Evolutionary conservation across 352 stramenopile genomes (phyloP), one percentile per base, ranked within the genome.

Genomic region (Globisporangium emineosum): DNA sequence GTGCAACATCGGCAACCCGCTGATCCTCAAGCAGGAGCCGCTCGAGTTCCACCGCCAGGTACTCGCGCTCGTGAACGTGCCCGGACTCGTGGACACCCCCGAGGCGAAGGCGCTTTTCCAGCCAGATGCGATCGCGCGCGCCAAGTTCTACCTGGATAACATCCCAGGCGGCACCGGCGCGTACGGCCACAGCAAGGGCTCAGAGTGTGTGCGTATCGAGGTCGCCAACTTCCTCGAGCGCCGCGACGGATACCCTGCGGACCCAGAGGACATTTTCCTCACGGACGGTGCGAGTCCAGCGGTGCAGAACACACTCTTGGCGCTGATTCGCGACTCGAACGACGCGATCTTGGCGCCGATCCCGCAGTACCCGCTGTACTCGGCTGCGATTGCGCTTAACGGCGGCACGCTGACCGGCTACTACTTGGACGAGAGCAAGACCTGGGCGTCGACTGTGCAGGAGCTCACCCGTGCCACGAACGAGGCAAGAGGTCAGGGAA

Each of bases 321-420:
- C 91, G 30, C 69, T 99, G 10, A 97, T 99, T 66, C 83, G 91
- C 40, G 73, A 91, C 65, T 72, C 88, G 50, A 72, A 91, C 54
- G 84, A 94, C 64, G 83, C 89, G 29, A 93, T 99, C 65, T 77
- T 99, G 68, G 91, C 98, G 52, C 98, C 98, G 21, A 99, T 99
- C 68, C 98, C 98, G 37, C 98, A 99, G 84, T 99, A 99, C 77
- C 98, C 98, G 32, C 88, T 99, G 21, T 99, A 99, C 81, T 98
- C 93, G 62, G 97, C 97, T 5, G 90, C 93, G n/a, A 96, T 99
- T 43, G 93, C 97, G 37, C 83, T 99, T 57, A 91, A 98, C 54
- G 91, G 92, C 52, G 97, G 96, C 58, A 79, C 91, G 33, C 86
- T 98, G 47, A 90, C 98, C 19, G 94, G 94, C 13, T 99, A 99